Base-by-base conservation (phyloP, 176 grass and related monocot species). In the Oryza rufipogon region DNA sequence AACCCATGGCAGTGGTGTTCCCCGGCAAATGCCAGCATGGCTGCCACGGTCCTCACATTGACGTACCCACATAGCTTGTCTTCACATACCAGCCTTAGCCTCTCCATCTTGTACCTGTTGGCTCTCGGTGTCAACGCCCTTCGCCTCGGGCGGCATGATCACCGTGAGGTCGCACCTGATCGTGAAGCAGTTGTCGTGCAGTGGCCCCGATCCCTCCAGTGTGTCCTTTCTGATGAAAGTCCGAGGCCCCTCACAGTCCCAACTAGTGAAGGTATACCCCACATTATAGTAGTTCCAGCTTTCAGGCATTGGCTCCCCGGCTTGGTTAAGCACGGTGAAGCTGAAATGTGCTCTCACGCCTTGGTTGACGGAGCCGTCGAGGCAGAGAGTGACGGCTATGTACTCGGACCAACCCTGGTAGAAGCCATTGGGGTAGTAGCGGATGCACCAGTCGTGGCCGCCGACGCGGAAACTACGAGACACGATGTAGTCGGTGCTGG, bases 361-460 rank as follows among this genome's bases (percentile, higher is more conserved):
- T 6, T 15, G 5, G 28, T 28, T 25, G 26, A 34, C 33, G 33
- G 33, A 34, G 33, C 36, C 5, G 8, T 9, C 41, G 11, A 67
- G 13, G 33, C 0, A 34, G 33, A 34, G 33, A 22, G 2, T 6
- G 65, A 67, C 65, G 32, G 13, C 7, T 67, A 67, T 67, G 28
- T 0, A 67, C 1, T 33, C 2, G 65, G 13, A 1, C 1, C 0
- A 0, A 0, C 2, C 5, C 3, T 28, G 34, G 65, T 2, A 0
- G 0, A 42, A 1, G 7, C 65, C 65, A 8, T 16, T 67, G 65
- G 65, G 65, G 65, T 34, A 67, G 32, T 67, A 67, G 4, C 11
- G 4, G 5, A 67, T 7, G 3, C 2, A 4, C 65, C 65, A 67
- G 28, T 0, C 5, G 13, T 34, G 13, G 65, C 65, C 65, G 5